Conservation (phyloP, 2,329 filamentous ascomycete species). For the Monilinia fructigena region DNA sequence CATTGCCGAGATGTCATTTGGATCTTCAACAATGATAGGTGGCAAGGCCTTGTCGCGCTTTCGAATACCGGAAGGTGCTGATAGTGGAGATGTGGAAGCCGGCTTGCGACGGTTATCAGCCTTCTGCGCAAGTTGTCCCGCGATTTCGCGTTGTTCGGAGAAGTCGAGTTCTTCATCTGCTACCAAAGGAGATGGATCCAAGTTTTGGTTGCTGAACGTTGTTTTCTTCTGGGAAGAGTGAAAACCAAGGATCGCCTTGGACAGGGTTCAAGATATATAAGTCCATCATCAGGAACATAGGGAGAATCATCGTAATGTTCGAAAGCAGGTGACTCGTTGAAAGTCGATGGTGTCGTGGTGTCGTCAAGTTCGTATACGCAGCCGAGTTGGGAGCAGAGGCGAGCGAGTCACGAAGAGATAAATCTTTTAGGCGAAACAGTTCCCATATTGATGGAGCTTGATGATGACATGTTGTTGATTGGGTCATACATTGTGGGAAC, state of each 20-base stretch:
- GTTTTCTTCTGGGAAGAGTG: slow-evolving; percentile 64
- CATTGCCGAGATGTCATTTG: slow-evolving; percentile 71
- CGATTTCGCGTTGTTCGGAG: slow-evolving; percentile 41
- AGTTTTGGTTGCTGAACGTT: slow-evolving; percentile 28
- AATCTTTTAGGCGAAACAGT: slow-evolving; percentile 83
- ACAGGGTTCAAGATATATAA: neutral
- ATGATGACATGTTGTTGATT: slow-evolving; percentile 41
- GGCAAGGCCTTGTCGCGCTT: slow-evolving; percentile 79
- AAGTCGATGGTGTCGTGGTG: slow-evolving; percentile 80
- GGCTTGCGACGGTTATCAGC: slow-evolving; percentile 45
- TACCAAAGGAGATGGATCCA: slow-evolving; percentile 31
- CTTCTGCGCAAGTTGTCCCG: slow-evolving; percentile 37
- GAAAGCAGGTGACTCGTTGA: slow-evolving; percentile 73
- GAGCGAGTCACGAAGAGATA: slow-evolving; percentile 67
- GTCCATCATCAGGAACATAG: slow-evolving; percentile 59
- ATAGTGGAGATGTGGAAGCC: slow-evolving; percentile 48
- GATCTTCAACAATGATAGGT: slow-evolving; percentile 74
- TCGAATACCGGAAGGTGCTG: slow-evolving; percentile 65
- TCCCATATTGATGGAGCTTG: slow-evolving; percentile 55
- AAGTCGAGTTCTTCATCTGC: slow-evolving; percentile 51
- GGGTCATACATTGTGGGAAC: slow-evolving; percentile 52
- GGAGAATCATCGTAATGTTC: slow-evolving; percentile 74
- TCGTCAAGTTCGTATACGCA: slow-evolving; percentile 80
- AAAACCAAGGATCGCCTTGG: slow-evolving; percentile 61
- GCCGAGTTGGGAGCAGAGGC: slow-evolving; percentile 79